A percentile compares a stretch with the other conserved stretches of the same genome.
Evolutionary conservation across 1,139 yeast genomes (phyloP).

Genomic region (Trichomonascaceae sp.): DNA sequence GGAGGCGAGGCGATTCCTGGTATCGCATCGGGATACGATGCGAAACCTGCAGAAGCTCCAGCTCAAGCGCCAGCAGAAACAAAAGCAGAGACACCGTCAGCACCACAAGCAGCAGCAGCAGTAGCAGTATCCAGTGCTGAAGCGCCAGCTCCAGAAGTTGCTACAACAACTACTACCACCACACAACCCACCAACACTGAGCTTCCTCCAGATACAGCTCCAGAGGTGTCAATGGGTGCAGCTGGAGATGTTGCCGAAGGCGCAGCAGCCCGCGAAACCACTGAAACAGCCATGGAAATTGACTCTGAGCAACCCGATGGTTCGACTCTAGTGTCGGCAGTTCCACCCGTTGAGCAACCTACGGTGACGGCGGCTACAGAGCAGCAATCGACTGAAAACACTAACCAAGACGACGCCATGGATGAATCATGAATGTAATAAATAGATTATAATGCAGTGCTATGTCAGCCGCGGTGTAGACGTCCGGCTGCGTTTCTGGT

Average conservation of each 20-base stretch:
- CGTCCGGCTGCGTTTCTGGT: too few species aligned
- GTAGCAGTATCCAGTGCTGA: neutral
- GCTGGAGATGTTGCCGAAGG: too few species aligned
- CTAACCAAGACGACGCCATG: too few species aligned
- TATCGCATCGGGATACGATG: constrained; percentile 15
- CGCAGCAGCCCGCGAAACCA: neutral
- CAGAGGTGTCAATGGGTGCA: neutral
- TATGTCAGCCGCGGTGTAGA: too few species aligned
- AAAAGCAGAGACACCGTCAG: constrained; percentile 1
- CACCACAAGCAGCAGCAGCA: neutral
- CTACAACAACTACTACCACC: neutral
- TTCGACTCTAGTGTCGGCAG: constrained; percentile 2
- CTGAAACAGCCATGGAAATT: neutral
- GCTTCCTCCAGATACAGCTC: neutral
- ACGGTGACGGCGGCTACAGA: constrained; percentile 1
- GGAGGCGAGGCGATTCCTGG: constrained; percentile 45
- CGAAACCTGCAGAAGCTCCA: constrained; percentile 2
- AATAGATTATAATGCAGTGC: too few species aligned
- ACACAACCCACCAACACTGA: neutral
- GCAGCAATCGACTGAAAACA: constrained; percentile 1
- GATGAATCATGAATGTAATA: too few species aligned
- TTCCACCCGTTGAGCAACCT: neutral
- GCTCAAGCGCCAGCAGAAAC: constrained; percentile 4
- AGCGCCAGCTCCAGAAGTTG: neutral
- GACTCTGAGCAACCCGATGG: constrained; percentile 1